Evolutionary conservation across 2,329 filamentous ascomycete genomes (phyloP), one percentile per base, ranked within the genome.

Genomic region (Cladophialophora yegresii): DNA sequence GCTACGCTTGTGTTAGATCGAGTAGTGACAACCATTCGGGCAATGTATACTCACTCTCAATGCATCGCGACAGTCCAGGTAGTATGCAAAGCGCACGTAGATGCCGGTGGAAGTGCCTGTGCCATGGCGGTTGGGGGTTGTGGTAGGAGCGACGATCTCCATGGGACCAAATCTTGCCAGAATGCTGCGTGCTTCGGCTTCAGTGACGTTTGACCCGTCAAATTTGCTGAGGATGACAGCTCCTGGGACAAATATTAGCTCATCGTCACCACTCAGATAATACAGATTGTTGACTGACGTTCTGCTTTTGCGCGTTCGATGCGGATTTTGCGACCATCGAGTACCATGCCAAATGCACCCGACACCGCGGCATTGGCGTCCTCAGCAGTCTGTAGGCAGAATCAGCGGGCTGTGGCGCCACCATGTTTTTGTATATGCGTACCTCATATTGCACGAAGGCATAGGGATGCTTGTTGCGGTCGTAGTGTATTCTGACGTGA

Each of bases 361-460:
- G 50, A 40, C 16, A 71, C 61, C 9, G 74, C 75, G 45, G 65
- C 61, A 28, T 60, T 66, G 9, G 76, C 77, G 67, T 71, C 66
- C 43, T 74, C 69, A 7, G 72, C 61, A 22, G 68, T 70, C 71
- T 77, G 57, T 55, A 62, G 13, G 20, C 26, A 28, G 30, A 32
- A 23, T 71, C 28, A 70, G 66, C 30, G 49, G 61, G 45, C 9
- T 12, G 10, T 5, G 40, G 3, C 36, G n/a, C 5, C 16, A 2
- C 36, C n/a, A 4, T 53, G 23, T 13, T 28, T 28, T 50, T 16
- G 4, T 26, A 16, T 51, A 20, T 36, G 50, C 70, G 60, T 69
- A 75, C 76, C 66, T 78, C 73, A 63, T 76, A 79, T 61, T 78
- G 77, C 23, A 78, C 72, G 71, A 78, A 76, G 13, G 73, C 77